Percentiles rank a stretch among this genome's conserved stretches.
These are phyloP conservation scores for Eucalyptus polyanthemos DNA, from an alignment of 345 rosid genomes.

Conservation along the genomic window DNA sequence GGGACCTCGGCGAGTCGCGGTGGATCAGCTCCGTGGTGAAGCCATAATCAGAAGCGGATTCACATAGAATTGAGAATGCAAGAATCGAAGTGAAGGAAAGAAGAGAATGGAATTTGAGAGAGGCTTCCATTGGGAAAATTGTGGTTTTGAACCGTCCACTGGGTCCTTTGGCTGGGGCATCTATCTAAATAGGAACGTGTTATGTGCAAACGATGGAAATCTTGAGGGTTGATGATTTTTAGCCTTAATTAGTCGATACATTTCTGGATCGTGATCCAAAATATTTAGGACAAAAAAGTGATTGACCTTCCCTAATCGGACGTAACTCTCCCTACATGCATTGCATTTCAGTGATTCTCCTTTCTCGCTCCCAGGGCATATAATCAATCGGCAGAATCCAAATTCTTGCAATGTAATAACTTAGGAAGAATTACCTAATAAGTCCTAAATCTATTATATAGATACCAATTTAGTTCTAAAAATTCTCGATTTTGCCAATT, in stretches of 20 bases:
- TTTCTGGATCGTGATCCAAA: background rate
- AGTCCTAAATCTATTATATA: background rate
- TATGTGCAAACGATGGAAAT: background rate
- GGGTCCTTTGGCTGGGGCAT: background rate
- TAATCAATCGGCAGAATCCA: background rate
- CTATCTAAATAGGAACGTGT: background rate
- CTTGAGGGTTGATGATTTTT: background rate
- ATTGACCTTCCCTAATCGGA: background rate
- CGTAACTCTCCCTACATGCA: background rate
- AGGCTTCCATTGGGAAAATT: background rate
- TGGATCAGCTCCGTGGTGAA: conserved; percentile 11
- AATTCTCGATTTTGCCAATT: no score
- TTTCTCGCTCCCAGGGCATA: background rate
- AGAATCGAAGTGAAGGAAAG: background rate
- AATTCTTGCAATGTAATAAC: background rate
- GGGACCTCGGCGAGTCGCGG: conserved; percentile 13
- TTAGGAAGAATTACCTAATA: background rate
- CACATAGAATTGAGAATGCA: background rate
- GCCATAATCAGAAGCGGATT: background rate
- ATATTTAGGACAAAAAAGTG: background rate
- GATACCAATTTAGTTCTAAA: no score
- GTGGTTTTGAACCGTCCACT: background rate
- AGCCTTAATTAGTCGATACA: no score
- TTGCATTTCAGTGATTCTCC: background rate
- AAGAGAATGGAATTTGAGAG: background rate